Evolutionary conservation across 805 yeast species (phyloP), one percentile per base, ranked within the genome.

Genomic region (Yarrowia yakushimensis): DNA sequence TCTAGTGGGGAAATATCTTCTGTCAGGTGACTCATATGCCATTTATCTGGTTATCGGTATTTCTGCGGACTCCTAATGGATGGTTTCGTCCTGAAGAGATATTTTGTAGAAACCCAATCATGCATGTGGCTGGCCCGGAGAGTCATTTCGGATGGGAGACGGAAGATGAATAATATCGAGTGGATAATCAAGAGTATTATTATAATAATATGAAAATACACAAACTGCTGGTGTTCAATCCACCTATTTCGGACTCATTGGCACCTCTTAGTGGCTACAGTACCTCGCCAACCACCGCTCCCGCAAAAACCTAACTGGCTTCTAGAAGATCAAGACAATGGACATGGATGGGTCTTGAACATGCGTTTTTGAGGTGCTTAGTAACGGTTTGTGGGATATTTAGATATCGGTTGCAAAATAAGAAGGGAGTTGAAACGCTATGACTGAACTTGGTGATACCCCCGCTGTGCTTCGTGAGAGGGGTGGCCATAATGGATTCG

Each of bases 221-320:
- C 4, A n/a, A 33, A 10, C 20, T 18, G 25, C 43, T 39, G 43
- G 27, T 20, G 13, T 5, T 7, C 5, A 20, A 5, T 13, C 7
- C 17, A 22, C 43, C 17, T 13, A 15, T 41, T 41, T 10, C 15
- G 11, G 33, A 7, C 28, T 9, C 20, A 2, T 17, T 34, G 20
- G 17, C 36, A 15, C 9, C 6, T 13, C 9, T 15, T 15, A 18
- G 36, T 6, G 5, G n/a, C n/a, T n/a, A n/a, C n/a, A n/a, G n/a
- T n/a, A n/a, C 46, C 15, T 17, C 33, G n/a, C 15, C 52, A 36
- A 36, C 36, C 52, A 11, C 30, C n/a, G n/a, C n/a, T n/a, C n/a
- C n/a, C n/a, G n/a, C n/a, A n/a, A n/a, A 30, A 45, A 30, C 52
- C 52, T 36, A 43, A 45, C 36, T 30, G 6, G 52, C 36, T 45